These are phyloP conservation scores for Naganishia antarctica DNA, from an alignment of 768 basidiomycete species.

Conservation along the genomic window DNA sequence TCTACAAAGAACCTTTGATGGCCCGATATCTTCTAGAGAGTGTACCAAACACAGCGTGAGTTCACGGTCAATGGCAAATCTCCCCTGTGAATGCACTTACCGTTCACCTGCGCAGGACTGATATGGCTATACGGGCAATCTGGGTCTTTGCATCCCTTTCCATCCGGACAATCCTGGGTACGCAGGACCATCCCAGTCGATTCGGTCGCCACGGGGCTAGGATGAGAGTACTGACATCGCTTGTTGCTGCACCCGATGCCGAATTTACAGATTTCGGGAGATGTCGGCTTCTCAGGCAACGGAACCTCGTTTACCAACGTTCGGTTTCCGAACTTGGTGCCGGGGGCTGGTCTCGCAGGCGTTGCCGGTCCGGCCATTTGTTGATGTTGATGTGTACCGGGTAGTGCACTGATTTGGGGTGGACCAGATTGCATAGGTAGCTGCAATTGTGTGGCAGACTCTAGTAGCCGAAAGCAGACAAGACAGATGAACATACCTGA, in stretches of 20 bases:
- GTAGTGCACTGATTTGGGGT: slow-evolving; percentile 21
- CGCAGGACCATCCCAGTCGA: slow-evolving; percentile 93
- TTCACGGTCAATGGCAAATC: no score
- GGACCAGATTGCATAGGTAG: neutral
- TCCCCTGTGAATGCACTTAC: no score
- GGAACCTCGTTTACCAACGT: slow-evolving; percentile 19
- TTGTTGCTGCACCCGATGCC: slow-evolving; percentile 84
- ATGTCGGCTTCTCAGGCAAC: slow-evolving; percentile 39
- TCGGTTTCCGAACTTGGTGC: slow-evolving; percentile 31
- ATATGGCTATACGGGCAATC: slow-evolving; percentile 90
- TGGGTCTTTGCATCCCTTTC: slow-evolving; percentile 82
- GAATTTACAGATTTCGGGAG: slow-evolving; percentile 74
- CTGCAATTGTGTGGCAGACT: no score
- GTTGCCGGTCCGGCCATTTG: slow-evolving; percentile 39
- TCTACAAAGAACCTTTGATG: slow-evolving; percentile 43
- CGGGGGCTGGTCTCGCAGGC: slow-evolving; percentile 21
- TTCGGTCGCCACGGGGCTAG: slow-evolving; percentile 90
- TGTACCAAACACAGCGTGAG: neutral
- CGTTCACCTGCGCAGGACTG: slow-evolving; percentile 72
- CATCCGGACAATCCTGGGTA: slow-evolving; percentile 88
- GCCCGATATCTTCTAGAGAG: slow-evolving; percentile 18
- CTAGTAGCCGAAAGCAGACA: no score
- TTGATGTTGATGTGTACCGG: slow-evolving; percentile 34
- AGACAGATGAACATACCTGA: neutral
- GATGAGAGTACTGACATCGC: slow-evolving; percentile 85